Percentiles rank a stretch among this genome's conserved stretches.
phyloP scores from a whole-genome alignment of 2,329 filamentous ascomycete species.

The Ophiocordyceps australis region DNA sequence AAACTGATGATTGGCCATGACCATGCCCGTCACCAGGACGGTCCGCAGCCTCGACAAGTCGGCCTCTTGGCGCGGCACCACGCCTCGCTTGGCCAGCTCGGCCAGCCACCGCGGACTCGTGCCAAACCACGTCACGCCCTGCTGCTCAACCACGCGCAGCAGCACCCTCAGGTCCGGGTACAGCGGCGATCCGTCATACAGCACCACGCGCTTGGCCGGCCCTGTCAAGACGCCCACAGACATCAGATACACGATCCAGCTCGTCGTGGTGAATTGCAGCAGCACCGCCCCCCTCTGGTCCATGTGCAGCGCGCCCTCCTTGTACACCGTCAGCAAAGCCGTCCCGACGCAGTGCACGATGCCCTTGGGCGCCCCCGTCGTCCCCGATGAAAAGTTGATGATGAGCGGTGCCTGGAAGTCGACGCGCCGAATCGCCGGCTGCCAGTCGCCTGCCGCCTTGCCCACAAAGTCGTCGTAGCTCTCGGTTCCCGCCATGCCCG shows the following conservation, averaged over 20 bases:
- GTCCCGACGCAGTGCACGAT: constrained; percentile 66
- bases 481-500: constrained; percentile 26
- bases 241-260: constrained; percentile 78
- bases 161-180: constrained; percentile 47
- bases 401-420: constrained; percentile 60
- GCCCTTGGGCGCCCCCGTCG: constrained; percentile 69
- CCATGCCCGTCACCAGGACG: constrained; percentile 66
- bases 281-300: constrained; percentile 19
- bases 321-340: constrained; percentile 29
- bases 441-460: constrained; percentile 8
- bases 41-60: constrained; percentile 42
- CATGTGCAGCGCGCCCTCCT: constrained; percentile 41
- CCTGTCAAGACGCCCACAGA: constrained; percentile 38
- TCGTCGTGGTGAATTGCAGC: constrained; percentile 46
- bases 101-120: constrained; percentile 62
- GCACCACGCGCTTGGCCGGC: constrained; percentile 41
- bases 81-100: constrained; percentile 46
- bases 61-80: constrained; percentile 41
- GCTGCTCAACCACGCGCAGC: constrained; percentile 40
- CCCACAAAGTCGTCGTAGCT: constrained; percentile 26
- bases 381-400: constrained; percentile 65
- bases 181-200: constrained; percentile 79
- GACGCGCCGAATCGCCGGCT: constrained; percentile 38
- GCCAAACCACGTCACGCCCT: constrained; percentile 54
- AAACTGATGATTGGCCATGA: constrained; percentile 57